These are phyloP conservation scores for Pythium scleroteichum DNA, from an alignment of 352 stramenopile species.

Conservation along the genomic window DNA sequence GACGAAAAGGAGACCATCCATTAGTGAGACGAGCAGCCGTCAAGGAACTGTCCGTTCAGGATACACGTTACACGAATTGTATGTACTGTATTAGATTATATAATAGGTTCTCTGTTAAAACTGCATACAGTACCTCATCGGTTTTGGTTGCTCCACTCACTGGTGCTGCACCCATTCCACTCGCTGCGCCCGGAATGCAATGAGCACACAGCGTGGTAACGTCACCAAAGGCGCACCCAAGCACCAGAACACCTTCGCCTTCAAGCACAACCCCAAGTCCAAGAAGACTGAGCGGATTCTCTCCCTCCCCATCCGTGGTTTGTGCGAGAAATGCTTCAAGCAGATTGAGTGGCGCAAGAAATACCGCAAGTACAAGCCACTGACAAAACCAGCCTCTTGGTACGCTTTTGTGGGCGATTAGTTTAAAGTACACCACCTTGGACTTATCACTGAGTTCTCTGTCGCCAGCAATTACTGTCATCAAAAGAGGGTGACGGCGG, in stretches of 20 bases:
- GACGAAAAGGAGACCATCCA: conserved; percentile 47
- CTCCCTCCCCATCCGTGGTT: conserved; percentile 87
- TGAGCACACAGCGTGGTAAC: conserved; percentile 87
- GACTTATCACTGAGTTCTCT: background rate
- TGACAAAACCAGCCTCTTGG: conserved; percentile 93
- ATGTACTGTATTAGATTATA: too few relatives aligned
- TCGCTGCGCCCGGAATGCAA: conserved; percentile 26
- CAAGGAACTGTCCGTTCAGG: too few relatives aligned
- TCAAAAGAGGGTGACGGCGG: conserved; percentile 90
- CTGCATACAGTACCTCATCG: background rate
- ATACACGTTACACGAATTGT: too few relatives aligned
- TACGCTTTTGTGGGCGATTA: conserved; percentile 29
- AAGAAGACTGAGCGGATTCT: conserved; percentile 97
- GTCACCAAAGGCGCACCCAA: conserved; percentile 89
- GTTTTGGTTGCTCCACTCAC: background rate
- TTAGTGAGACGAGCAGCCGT: too few relatives aligned
- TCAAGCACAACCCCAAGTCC: conserved; percentile 98
- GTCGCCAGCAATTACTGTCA: conserved; percentile 88
- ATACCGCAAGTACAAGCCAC: conserved; percentile 98
- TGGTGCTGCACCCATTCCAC: conserved; percentile 8
- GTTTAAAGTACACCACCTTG: too few relatives aligned
- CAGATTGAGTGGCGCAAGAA: conserved; percentile 99
- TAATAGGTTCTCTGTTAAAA: background rate
- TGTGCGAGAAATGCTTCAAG: conserved; percentile 93
- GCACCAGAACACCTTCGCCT: conserved; percentile 98